phyloP scores from a whole-genome alignment of 345 rosid species.

The Camelina hispida region DNA sequence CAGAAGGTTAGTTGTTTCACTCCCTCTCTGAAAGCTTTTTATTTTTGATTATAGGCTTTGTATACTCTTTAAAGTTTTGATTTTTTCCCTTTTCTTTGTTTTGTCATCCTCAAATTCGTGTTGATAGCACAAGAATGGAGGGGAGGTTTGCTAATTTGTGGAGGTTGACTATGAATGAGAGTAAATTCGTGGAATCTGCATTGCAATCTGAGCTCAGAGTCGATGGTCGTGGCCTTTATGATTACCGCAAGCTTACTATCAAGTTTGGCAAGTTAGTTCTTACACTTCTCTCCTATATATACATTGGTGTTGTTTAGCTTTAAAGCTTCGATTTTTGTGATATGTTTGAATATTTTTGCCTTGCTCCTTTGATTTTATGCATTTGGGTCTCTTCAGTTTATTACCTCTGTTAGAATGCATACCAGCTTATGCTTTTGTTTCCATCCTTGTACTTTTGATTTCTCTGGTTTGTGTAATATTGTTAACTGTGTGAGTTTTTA shows the following conservation, averaged over 20 bases:
- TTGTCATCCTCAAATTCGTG: background rate
- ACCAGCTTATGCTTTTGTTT: background rate
- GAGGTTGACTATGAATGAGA: constrained; percentile 82
- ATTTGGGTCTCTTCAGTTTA: background rate
- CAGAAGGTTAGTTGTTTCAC: background rate
- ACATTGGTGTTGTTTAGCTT: background rate
- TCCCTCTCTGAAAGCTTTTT: background rate
- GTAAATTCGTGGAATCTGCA: constrained; percentile 80
- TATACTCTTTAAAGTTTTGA: constrained; percentile 7
- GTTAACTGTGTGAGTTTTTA: constrained; percentile 5
- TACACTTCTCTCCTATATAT: background rate
- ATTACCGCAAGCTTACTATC: constrained; percentile 71
- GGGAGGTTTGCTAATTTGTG: constrained; percentile 70
- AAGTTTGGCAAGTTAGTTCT: constrained; percentile 76
- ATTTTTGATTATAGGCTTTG: background rate
- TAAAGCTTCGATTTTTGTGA: background rate
- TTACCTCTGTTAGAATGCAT: background rate
- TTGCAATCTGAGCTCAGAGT: constrained; percentile 74
- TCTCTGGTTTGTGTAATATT: background rate
- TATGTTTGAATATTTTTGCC: background rate
- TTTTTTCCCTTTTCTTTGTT: background rate
- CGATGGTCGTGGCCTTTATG: constrained; percentile 83
- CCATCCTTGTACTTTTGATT: background rate
- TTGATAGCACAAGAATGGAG: constrained; percentile 54
- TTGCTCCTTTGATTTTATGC: background rate